Conservation (phyloP, 345 rosid genomes). For the Lenwebbia sp. region DNA sequence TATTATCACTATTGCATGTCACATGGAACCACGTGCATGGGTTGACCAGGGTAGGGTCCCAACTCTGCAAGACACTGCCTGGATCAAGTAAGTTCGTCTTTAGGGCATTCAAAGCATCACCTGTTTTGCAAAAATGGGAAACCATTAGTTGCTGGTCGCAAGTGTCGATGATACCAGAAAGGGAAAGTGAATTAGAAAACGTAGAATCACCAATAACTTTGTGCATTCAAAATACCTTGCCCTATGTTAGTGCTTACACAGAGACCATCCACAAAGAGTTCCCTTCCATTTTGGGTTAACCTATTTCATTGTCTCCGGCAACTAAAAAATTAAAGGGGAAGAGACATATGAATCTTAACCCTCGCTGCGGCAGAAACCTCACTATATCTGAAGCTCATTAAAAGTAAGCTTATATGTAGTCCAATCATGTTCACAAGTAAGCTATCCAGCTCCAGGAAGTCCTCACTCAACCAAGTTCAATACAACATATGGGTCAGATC, state of each 20-base stretch:
- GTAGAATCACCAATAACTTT: background rate
- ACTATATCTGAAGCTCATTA: background rate
- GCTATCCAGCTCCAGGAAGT: background rate
- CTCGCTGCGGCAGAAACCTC: background rate
- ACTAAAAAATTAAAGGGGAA: background rate
- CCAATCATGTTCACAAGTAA: background rate
- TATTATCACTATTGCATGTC: conserved; percentile 60
- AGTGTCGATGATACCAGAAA: background rate
- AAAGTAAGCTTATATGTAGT: background rate
- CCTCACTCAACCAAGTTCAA: background rate
- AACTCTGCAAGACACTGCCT: conserved; percentile 60
- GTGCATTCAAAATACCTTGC: background rate
- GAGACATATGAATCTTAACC: background rate
- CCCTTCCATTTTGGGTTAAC: background rate
- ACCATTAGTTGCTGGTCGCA: background rate
- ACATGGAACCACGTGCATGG: conserved; percentile 90
- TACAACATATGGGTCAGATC: background rate
- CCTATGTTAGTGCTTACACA: background rate
- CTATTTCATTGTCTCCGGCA: background rate
- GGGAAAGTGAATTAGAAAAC: background rate
- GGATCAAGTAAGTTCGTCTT: conserved; percentile 63
- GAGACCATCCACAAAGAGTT: background rate
- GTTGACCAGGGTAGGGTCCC: conserved; percentile 69
- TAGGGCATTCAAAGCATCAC: conserved; percentile 78
- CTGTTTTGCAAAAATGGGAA: conserved; percentile 19